phyloP scores from a whole-genome alignment of 352 stramenopile genomes.

The Peronospora tabacina region DNA sequence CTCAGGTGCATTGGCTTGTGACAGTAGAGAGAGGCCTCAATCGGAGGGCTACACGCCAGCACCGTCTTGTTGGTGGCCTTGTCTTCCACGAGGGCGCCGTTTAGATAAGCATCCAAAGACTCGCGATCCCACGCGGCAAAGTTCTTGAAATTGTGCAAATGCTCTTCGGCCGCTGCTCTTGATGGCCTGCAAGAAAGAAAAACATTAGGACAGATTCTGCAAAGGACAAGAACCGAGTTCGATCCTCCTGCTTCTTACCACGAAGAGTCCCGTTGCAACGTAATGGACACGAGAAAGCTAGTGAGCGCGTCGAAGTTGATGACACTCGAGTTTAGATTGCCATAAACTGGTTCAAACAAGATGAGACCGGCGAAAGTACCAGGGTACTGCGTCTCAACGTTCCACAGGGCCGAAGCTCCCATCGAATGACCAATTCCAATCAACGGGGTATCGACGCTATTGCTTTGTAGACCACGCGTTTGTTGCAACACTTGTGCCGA shows the following conservation, averaged over 20 bases:
- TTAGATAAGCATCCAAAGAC: slow-evolving; percentile 23
- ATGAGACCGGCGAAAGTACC: slow-evolving; percentile 46
- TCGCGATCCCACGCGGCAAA: slow-evolving; percentile 37
- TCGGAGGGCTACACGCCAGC: slow-evolving; percentile 35
- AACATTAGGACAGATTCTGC: background rate
- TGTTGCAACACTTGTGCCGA: slow-evolving; percentile 20
- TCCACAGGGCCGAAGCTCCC: slow-evolving; percentile 32
- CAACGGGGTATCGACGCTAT: slow-evolving; percentile 19
- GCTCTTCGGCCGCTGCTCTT: slow-evolving; percentile 22
- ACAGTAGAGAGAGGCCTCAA: slow-evolving; percentile 42
- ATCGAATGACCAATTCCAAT: slow-evolving; percentile 47
- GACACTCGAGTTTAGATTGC: slow-evolving; percentile 9
- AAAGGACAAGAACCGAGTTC: too few relatives aligned
- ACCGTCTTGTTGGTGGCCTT: slow-evolving; percentile 4
- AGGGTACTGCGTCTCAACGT: slow-evolving; percentile 29
- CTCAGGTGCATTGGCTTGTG: slow-evolving; percentile 29
- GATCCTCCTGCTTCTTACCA: slow-evolving; percentile 9
- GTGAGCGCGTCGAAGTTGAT: slow-evolving; percentile 23
- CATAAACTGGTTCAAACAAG: slow-evolving; percentile 41
- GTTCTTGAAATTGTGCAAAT: slow-evolving; percentile 28
- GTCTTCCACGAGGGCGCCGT: slow-evolving; percentile 22
- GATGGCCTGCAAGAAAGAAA: slow-evolving; percentile 7
- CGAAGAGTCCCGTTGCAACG: slow-evolving; percentile 21
- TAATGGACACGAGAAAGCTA: slow-evolving; percentile 33
- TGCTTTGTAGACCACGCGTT: slow-evolving; percentile 12